Percentiles rank a stretch among this genome's conserved stretches.
Evolutionary conservation across 768 basidiomycete genomes (phyloP).

Genomic region (Termitomyces sp.): DNA sequence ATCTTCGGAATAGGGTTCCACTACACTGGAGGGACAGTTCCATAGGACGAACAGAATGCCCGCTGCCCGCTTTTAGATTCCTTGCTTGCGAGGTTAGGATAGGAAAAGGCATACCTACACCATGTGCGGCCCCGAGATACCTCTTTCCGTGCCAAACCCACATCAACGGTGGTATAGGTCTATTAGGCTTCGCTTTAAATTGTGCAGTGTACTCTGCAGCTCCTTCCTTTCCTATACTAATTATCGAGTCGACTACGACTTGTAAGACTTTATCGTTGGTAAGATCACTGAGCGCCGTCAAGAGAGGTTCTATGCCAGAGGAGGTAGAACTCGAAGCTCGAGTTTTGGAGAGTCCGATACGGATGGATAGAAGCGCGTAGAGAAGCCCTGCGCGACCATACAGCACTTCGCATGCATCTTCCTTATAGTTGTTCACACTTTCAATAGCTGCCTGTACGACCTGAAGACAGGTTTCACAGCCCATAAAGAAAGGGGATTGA

Average conservation of each 20-base stretch:
- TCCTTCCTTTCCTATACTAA: constrained; percentile 36
- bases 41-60: constrained; percentile 50
- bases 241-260: constrained; percentile 37
- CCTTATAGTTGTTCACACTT: constrained; percentile 8
- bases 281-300: constrained; percentile 16
- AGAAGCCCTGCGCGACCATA: constrained; percentile 56
- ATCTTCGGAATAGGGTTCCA: constrained; percentile 30
- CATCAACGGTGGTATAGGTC: constrained; percentile 39
- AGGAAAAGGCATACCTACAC: constrained; percentile 37
- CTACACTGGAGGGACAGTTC: constrained; percentile 29
- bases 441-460: constrained; percentile 19
- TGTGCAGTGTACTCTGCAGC: constrained; percentile 26
- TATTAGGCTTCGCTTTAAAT: constrained; percentile 12
- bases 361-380: constrained; percentile 44
- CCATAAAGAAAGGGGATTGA: constrained; percentile 9
- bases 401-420: constrained; percentile 48
- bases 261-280: constrained; percentile 28
- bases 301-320: neutral
- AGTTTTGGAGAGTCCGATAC: constrained; percentile 12
- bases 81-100: neutral
- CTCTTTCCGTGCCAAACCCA: constrained; percentile 55
- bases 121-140: constrained; percentile 55
- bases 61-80: constrained; percentile 21
- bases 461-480: constrained; percentile 16
- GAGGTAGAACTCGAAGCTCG: neutral